Evolutionary conservation across 1,284 basidiomycete genomes (phyloP), one percentile per base, ranked within the genome.

Genomic region (Pseudozyma thailandica): DNA sequence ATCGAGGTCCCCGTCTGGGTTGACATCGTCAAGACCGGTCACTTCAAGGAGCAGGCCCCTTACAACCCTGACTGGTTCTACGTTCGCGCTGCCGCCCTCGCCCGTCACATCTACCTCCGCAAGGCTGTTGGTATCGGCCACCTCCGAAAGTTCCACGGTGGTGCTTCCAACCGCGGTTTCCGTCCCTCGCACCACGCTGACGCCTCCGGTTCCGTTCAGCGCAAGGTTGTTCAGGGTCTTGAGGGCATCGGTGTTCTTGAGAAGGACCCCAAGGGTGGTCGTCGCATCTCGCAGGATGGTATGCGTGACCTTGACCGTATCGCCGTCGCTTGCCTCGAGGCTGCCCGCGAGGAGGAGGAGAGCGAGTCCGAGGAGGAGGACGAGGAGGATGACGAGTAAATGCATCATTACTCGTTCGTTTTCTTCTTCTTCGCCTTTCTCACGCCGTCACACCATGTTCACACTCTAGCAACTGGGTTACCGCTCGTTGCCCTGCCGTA

Each of bases 11-110:
- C 95, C 80, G 91, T 90, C 85, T 99, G 96, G 96, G 95, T 94
- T 69, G 95, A 99, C 86, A 88, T 97, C 82, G 95, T 98, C 85
- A 99, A 99, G 89, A 99, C 95, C 65, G 96, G 93, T 84, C 86
- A 91, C 72, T 95, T 88, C 89, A 98, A 98, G 87, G 95, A 99
- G 87, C 92, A 95, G 74, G 94, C 94, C 54, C 95, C 95, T 60
- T 98, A 98, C 87, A 94, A 98, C 86, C 92, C 93, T 51, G 96
- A 98, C 86, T 99, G 95, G 95, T 99, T 90, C 89, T 98, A 98
- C 87, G 88, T 96, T 84, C 93, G 95, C 81, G 92, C 94, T 85
- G 94, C 94, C 94, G 93, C 95, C 72, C 87, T 99, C 77, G 95
- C 96, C 85, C 91, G 96, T 84, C 95, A 98, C 90, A 94, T 98